Conservation (phyloP, 805 yeast species). For the Saccharomyces mikatae region DNA sequence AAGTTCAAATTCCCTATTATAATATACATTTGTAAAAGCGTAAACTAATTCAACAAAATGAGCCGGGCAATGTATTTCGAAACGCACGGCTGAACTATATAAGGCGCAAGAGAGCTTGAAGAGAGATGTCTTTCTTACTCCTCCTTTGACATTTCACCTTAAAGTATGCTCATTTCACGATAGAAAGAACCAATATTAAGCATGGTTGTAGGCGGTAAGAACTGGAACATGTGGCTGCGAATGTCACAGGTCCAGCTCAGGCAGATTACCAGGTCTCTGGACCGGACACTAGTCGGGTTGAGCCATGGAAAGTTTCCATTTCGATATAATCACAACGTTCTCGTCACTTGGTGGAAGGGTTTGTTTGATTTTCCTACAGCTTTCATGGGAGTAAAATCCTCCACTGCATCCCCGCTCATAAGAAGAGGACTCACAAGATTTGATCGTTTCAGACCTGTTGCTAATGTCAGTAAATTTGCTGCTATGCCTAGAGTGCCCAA, state of each 20-base stretch:
- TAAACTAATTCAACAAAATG: neutral
- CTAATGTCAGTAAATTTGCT: conserved; percentile 1
- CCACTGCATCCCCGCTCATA: neutral
- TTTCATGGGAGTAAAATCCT: neutral
- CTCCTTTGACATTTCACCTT: neutral
- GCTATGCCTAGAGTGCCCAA: conserved; percentile 10
- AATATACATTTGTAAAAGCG: neutral
- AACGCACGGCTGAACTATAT: neutral
- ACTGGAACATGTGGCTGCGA: neutral
- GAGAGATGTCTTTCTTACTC: neutral
- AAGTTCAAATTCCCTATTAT: neutral
- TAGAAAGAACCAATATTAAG: neutral
- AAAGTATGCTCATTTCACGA: neutral
- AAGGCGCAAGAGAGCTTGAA: neutral
- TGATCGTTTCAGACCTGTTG: neutral
- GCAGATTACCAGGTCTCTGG: neutral
- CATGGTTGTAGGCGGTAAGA: neutral
- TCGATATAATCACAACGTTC: neutral
- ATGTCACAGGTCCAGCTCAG: neutral
- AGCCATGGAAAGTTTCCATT: neutral
- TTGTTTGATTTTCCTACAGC: neutral
- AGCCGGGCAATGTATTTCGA: neutral
- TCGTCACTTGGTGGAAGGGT: neutral
- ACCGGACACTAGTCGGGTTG: neutral
- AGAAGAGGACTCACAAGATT: neutral